Percentiles rank a stretch among this genome's conserved stretches.
These are phyloP conservation scores for Aegle marmelos DNA, from an alignment of 345 rosid species.

Conservation along the genomic window DNA sequence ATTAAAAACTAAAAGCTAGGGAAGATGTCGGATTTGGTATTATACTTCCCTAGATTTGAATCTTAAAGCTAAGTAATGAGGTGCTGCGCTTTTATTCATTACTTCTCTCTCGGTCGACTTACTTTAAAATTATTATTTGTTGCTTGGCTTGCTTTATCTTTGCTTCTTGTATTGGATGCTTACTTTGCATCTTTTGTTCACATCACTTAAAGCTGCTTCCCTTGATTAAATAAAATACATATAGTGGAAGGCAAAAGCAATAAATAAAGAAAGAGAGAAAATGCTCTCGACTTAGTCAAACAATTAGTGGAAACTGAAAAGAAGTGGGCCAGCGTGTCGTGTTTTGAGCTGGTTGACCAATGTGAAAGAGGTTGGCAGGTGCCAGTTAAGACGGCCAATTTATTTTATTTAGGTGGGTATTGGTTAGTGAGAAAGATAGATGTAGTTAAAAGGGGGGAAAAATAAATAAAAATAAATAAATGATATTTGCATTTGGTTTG, in stretches of 20 bases:
- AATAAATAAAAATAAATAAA: not conserved
- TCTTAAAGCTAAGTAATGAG: not conserved
- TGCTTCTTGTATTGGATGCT: constrained; percentile 30
- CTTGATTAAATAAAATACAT: not conserved
- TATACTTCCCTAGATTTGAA: constrained; percentile 14
- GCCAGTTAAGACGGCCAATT: constrained; percentile 27
- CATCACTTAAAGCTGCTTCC: constrained; percentile 7
- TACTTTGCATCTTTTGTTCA: constrained; percentile 8
- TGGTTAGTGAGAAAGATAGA: not conserved
- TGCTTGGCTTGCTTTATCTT: constrained; percentile 1
- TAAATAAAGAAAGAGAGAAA: constrained; percentile 4
- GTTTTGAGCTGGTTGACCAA: constrained; percentile 44
- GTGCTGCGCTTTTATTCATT: constrained; percentile 9
- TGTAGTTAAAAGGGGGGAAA: not conserved
- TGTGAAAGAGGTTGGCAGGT: constrained; percentile 24
- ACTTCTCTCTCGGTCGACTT: too few species aligned
- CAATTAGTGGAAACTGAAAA: constrained; percentile 15
- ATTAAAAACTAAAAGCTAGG: not conserved
- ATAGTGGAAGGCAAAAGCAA: not conserved
- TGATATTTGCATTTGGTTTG: not conserved
- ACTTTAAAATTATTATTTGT: constrained; percentile 4
- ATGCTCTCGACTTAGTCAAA: constrained; percentile 35
- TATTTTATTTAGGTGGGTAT: constrained; percentile 16
- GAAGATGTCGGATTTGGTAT: constrained; percentile 45
- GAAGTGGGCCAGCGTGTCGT: constrained; percentile 42